Conservation (phyloP, 768 basidiomycete genomes). For the Trichaptum fuscoviolaceum region DNA sequence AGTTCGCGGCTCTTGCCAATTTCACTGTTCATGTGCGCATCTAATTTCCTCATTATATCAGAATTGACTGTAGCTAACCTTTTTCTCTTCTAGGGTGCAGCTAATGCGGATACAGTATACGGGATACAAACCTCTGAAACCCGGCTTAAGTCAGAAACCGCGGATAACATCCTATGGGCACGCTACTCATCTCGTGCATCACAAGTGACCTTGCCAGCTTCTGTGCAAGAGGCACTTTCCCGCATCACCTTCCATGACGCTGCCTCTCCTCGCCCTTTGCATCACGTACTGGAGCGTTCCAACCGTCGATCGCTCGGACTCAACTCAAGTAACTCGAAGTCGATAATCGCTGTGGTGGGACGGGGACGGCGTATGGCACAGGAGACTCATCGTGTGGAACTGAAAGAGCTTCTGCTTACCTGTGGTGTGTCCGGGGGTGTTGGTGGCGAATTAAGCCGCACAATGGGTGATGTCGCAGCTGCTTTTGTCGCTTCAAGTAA, state of each 20-base stretch:
- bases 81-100: too few relatives aligned
- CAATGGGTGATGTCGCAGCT: slow-evolving; percentile 71
- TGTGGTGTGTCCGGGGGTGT: slow-evolving; percentile 29
- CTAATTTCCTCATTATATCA: background rate
- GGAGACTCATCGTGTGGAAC: slow-evolving; percentile 54
- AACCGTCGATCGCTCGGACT: slow-evolving; percentile 22
- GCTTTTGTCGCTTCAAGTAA: slow-evolving; percentile 54
- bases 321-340: slow-evolving; percentile 24
- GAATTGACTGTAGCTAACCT: too few relatives aligned
- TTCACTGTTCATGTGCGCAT: background rate
- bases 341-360: slow-evolving; percentile 62
- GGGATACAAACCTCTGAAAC: slow-evolving; percentile 57
- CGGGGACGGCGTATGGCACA: slow-evolving; percentile 68
- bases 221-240: slow-evolving; percentile 40
- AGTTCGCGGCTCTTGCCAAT: background rate
- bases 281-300: slow-evolving; percentile 40
- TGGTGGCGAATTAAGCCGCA: slow-evolving; percentile 58
- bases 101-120: slow-evolving; percentile 67
- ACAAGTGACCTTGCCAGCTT: slow-evolving; percentile 20
- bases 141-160: slow-evolving; percentile 70
- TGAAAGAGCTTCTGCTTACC: slow-evolving; percentile 42
- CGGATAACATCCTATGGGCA: slow-evolving; percentile 76
- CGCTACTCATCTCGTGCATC: slow-evolving; percentile 41
- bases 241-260: slow-evolving; percentile 58
- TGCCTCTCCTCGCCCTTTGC: slow-evolving; percentile 50